These are phyloP conservation scores for Metarhizium robertsii DNA, from an alignment of 2,329 filamentous ascomycete genomes.

Conservation along the genomic window DNA sequence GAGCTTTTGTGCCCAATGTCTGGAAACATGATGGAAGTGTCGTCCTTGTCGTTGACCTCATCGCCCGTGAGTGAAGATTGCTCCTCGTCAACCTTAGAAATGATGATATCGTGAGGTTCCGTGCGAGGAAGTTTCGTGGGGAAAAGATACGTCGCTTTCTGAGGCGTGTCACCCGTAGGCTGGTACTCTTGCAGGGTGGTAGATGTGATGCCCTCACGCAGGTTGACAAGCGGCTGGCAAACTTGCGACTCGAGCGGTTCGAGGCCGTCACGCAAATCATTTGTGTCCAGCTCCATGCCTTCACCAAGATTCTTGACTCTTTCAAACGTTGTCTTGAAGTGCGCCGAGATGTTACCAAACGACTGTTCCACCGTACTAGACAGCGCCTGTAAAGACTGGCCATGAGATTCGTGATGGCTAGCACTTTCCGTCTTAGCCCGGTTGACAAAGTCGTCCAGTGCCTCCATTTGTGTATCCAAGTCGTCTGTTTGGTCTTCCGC, in stretches of 20 bases:
- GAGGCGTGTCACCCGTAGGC: constrained; percentile 77
- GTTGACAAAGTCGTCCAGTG: constrained; percentile 82
- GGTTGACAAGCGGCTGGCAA: constrained; percentile 58
- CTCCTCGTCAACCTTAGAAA: constrained; percentile 30
- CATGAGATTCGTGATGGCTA: constrained; percentile 62
- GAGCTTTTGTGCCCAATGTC: constrained; percentile 17
- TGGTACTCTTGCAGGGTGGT: constrained; percentile 69
- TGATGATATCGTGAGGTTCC: constrained; percentile 33
- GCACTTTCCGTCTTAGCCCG: constrained; percentile 75
- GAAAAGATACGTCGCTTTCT: constrained; percentile 73
- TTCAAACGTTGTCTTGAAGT: constrained; percentile 60
- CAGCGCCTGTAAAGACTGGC: constrained; percentile 55
- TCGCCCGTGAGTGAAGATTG: background rate
- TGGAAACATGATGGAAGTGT: constrained; percentile 28
- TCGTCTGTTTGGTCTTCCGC: constrained; percentile 84
- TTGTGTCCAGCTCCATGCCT: constrained; percentile 54
- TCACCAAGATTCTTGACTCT: constrained; percentile 60
- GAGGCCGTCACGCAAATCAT: constrained; percentile 49
- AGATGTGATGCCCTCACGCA: constrained; percentile 59
- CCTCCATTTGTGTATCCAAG: constrained; percentile 79
- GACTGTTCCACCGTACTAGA: constrained; percentile 62
- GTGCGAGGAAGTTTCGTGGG: constrained; percentile 73
- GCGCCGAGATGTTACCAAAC: constrained; percentile 59
- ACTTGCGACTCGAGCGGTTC: constrained; percentile 50
- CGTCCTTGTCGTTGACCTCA: background rate